Percentiles rank a stretch among this genome's conserved stretches.
These are phyloP conservation scores for Cercospora canescens DNA, from an alignment of 2,329 filamentous ascomycete species.

Conservation along the genomic window DNA sequence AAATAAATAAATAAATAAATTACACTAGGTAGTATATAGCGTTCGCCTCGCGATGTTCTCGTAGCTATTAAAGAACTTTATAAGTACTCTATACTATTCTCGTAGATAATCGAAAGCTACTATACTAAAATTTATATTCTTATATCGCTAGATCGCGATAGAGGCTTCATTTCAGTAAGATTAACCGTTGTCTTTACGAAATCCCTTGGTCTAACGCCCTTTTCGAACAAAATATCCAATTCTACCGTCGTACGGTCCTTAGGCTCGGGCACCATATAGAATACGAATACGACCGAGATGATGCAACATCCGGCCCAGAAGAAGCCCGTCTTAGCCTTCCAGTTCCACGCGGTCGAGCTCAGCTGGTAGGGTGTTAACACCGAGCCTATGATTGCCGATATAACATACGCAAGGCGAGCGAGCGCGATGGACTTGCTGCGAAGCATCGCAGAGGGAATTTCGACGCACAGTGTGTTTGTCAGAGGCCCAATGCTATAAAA, in stretches of 20 bases:
- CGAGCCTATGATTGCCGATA: not conserved
- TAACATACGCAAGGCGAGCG: slow-evolving; percentile 18
- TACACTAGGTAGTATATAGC: no score
- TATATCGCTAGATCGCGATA: no score
- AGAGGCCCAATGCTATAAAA: slow-evolving; percentile 30
- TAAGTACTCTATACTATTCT: no score
- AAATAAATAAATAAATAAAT: not conserved
- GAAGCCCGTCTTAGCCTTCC: slow-evolving; percentile 32
- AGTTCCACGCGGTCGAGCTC: slow-evolving; percentile 29
- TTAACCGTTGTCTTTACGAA: slow-evolving; percentile 24
- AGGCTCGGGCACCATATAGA: slow-evolving; percentile 57
- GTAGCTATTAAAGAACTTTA: no score
- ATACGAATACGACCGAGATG: slow-evolving; percentile 52
- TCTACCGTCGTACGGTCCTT: slow-evolving; percentile 56
- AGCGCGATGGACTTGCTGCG: slow-evolving; percentile 28
- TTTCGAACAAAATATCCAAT: slow-evolving; percentile 57
- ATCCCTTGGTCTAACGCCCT: slow-evolving; percentile 44
- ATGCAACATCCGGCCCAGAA: slow-evolving; percentile 48
- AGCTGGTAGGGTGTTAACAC: slow-evolving; percentile 24
- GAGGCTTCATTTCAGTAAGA: no score
- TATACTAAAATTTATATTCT: no score
- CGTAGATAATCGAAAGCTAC: no score
- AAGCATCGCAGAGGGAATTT: slow-evolving; percentile 30
- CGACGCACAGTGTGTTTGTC: slow-evolving; percentile 29
- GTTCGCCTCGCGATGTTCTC: no score